phyloP scores from a whole-genome alignment of 306 rosid species.

The Prunus mira region DNA sequence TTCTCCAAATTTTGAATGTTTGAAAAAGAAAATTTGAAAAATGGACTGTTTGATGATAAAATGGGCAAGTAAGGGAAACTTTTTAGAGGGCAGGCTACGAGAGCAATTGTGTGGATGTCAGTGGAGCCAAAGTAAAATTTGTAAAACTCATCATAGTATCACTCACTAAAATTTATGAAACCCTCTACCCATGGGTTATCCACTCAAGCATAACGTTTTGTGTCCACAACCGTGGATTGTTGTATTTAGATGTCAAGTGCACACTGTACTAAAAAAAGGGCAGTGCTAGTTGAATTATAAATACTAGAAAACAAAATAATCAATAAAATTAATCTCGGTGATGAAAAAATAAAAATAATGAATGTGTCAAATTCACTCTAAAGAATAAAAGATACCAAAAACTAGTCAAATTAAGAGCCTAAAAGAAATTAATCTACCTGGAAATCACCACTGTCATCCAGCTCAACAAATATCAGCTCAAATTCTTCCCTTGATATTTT shows the following conservation, averaged over 20 bases:
- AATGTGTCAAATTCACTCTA: background rate
- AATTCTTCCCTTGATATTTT: conserved; percentile 77
- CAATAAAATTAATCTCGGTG: background rate
- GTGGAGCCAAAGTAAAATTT: background rate
- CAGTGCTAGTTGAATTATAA: no score
- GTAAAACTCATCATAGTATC: background rate
- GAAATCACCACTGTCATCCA: conserved; percentile 81
- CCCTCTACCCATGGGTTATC: background rate
- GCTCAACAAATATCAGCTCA: conserved; percentile 84
- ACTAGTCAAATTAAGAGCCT: background rate
- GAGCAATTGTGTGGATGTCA: background rate
- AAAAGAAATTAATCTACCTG: conserved; percentile 44
- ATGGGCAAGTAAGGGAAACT: background rate
- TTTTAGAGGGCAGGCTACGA: background rate
- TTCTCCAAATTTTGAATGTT: no score
- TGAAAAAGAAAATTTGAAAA: no score
- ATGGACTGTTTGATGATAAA: background rate
- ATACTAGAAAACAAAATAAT: background rate
- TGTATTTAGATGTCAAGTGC: background rate
- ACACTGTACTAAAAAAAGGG: background rate
- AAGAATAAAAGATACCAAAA: conserved; percentile 6
- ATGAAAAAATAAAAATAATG: background rate
- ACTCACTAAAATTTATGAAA: background rate
- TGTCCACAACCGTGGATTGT: background rate
- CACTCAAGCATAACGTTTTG: background rate